Evolutionary conservation across 2,329 filamentous ascomycete genomes (phyloP).

Genomic region (Venturiaceae sp.): DNA sequence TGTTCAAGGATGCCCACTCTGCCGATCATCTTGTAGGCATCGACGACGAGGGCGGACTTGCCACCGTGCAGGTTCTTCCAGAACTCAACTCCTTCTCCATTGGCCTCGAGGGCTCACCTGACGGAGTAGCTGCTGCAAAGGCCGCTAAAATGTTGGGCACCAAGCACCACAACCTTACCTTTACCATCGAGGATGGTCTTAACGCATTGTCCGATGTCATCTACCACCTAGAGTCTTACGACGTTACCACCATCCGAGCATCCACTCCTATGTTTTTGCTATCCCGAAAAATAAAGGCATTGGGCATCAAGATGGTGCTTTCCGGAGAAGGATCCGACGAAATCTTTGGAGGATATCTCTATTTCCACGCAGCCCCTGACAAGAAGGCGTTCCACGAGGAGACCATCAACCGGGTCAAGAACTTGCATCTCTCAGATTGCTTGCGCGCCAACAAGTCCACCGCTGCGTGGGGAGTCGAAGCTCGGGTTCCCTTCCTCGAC

Average conservation of each 20-base stretch:
- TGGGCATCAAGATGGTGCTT: slow-evolving; percentile 99
- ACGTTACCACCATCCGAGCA: slow-evolving; percentile 96
- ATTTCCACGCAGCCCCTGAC: slow-evolving; percentile 92
- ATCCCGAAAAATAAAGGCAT: slow-evolving; percentile 97
- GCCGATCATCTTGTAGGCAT: slow-evolving; percentile 68
- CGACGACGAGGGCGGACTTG: slow-evolving; percentile 82
- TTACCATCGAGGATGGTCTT: slow-evolving; percentile 93
- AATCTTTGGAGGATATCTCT: slow-evolving; percentile 96
- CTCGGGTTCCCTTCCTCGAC: slow-evolving; percentile 94
- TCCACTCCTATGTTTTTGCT: slow-evolving; percentile 98
- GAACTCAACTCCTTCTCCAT: slow-evolving; percentile 99
- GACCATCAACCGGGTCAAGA: slow-evolving; percentile 88
- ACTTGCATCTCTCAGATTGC: slow-evolving; percentile 93
- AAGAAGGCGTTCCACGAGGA: slow-evolving; percentile 92
- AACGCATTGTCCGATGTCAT: slow-evolving; percentile 97
- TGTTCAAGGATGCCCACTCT: slow-evolving; percentile 16
- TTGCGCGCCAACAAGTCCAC: slow-evolving; percentile 98
- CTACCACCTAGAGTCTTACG: slow-evolving; percentile 94
- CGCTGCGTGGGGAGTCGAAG: slow-evolving; percentile 94
- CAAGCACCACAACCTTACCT: slow-evolving; percentile 96
- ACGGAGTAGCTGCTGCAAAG: slow-evolving; percentile 83
- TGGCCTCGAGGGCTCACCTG: slow-evolving; percentile 83
- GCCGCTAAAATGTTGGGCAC: slow-evolving; percentile 96
- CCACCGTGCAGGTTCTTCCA: slow-evolving; percentile 81
- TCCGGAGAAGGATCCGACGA: slow-evolving; percentile 96